phyloP scores from a whole-genome alignment of 1,139 yeast genomes.

The Yamadazyma triangularis region DNA sequence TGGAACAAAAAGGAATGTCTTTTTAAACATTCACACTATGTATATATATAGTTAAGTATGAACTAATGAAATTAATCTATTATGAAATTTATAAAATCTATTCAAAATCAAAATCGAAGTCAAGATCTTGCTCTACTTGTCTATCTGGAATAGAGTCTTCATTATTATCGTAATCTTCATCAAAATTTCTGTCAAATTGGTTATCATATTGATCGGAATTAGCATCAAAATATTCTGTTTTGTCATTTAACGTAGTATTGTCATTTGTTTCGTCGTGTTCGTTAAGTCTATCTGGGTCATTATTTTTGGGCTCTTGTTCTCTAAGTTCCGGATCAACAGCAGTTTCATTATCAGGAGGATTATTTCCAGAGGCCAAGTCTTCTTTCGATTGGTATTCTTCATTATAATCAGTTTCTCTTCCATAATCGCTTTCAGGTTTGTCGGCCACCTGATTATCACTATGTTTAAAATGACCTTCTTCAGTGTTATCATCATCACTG shows the following conservation, averaged over 20 bases:
- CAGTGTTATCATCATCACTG: not conserved
- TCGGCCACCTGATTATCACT: not conserved
- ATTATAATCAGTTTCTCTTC: not conserved
- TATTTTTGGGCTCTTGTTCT: too few relatives aligned
- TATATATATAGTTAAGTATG: not conserved
- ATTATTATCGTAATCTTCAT: not conserved
- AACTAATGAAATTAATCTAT: too few relatives aligned
- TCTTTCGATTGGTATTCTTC: too few relatives aligned
- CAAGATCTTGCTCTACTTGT: conserved; percentile 1
- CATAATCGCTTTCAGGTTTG: not conserved
- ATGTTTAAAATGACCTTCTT: not conserved
- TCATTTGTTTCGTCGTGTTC: too few relatives aligned
- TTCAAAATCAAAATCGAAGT: conserved; percentile 3
- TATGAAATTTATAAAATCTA: not conserved
- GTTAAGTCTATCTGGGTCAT: too few relatives aligned
- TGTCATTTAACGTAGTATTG: too few relatives aligned
- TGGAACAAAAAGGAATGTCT: too few relatives aligned
- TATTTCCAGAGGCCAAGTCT: too few relatives aligned
- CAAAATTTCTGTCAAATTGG: not conserved
- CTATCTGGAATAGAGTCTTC: not conserved
- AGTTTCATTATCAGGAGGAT: too few relatives aligned
- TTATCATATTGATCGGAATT: not conserved
- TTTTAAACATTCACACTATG: conserved; percentile 1
- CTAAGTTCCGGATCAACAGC: too few relatives aligned
- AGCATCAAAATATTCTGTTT: too few relatives aligned